Percentiles rank a stretch among this genome's conserved stretches.
phyloP scores from a whole-genome alignment of 208 protist genomes.

The Crithidia sp. region DNA sequence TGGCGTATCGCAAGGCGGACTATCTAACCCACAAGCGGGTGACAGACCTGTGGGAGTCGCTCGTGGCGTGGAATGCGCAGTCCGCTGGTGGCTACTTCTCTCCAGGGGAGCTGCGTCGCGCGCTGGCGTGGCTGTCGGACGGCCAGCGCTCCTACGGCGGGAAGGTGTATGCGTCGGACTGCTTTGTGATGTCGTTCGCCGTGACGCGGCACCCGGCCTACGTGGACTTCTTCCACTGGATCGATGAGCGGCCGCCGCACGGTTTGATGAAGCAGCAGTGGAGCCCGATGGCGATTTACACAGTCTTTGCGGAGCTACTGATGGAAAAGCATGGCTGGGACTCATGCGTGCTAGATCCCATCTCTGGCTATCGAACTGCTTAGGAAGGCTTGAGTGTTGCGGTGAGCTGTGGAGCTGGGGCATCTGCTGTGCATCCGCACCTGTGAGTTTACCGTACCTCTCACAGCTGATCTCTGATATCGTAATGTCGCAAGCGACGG shows the following conservation, averaged over 20 bases:
- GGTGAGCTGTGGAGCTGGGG: too few relatives aligned
- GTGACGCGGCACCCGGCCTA: slow-evolving; percentile 28
- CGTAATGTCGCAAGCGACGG: too few relatives aligned
- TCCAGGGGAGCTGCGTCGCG: neutral
- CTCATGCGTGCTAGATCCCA: slow-evolving; percentile 14
- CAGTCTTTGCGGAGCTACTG: slow-evolving; percentile 22
- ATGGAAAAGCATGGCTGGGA: slow-evolving; percentile 19
- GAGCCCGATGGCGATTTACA: slow-evolving; percentile 30
- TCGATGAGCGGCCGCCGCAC: slow-evolving; percentile 25
- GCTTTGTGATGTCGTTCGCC: slow-evolving; percentile 36
- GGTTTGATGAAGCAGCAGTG: slow-evolving; percentile 30
- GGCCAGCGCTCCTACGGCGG: slow-evolving; percentile 21
- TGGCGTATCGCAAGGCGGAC: slow-evolving; percentile 28
- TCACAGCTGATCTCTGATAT: too few relatives aligned
- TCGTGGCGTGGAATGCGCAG: slow-evolving; percentile 23
- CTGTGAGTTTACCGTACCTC: too few relatives aligned
- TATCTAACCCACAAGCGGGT: slow-evolving; percentile 31
- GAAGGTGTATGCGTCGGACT: slow-evolving; percentile 32
- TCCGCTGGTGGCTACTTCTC: slow-evolving; percentile 3
- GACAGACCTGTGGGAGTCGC: slow-evolving; percentile 7
- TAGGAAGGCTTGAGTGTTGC: neutral
- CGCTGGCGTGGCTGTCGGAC: slow-evolving; percentile 26
- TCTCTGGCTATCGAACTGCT: slow-evolving; percentile 23
- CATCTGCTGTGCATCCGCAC: too few relatives aligned
- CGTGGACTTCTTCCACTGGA: slow-evolving; percentile 32